These are phyloP conservation scores for Globisporangium recalcitrans DNA, from an alignment of 352 stramenopile genomes.

Conservation along the genomic window DNA sequence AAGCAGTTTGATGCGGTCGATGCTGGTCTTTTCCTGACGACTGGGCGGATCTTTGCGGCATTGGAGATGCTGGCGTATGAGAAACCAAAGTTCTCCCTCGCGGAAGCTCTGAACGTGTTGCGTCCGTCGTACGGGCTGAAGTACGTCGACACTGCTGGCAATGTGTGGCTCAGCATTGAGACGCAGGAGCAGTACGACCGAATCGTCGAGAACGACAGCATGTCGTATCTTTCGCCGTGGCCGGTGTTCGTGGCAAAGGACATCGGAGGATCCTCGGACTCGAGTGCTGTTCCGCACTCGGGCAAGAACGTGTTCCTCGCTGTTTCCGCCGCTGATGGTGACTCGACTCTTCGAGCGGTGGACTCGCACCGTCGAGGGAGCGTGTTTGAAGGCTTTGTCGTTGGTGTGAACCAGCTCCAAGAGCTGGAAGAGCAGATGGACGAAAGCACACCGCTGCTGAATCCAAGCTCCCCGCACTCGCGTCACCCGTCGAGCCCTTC, in stretches of 20 bases:
- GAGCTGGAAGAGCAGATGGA: slow-evolving; percentile 34
- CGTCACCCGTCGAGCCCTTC: slow-evolving; percentile 24
- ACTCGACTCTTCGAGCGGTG: slow-evolving; percentile 69
- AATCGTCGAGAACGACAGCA: slow-evolving; percentile 51
- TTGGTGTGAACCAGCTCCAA: slow-evolving; percentile 72
- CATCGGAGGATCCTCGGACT: slow-evolving; percentile 16
- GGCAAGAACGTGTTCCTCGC: slow-evolving; percentile 75
- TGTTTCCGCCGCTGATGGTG: slow-evolving; percentile 67
- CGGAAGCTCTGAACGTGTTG: slow-evolving; percentile 77
- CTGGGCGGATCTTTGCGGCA: slow-evolving; percentile 62
- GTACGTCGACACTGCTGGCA: slow-evolving; percentile 54
- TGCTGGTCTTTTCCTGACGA: slow-evolving; percentile 72
- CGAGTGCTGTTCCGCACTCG: slow-evolving; percentile 15
- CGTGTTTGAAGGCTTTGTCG: slow-evolving; percentile 81
- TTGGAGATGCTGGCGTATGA: slow-evolving; percentile 82
- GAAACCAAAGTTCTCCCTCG: slow-evolving; percentile 80
- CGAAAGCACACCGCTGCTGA: slow-evolving; percentile 60
- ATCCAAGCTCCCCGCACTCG: slow-evolving; percentile 18
- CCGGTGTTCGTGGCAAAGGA: slow-evolving; percentile 78
- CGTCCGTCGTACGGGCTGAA: slow-evolving; percentile 72
- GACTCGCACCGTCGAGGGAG: slow-evolving; percentile 42
- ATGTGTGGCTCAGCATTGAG: slow-evolving; percentile 78
- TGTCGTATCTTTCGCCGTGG: slow-evolving; percentile 62
- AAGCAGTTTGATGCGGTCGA: slow-evolving; percentile 77
- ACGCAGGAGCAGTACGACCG: slow-evolving; percentile 61